phyloP scores from a whole-genome alignment of 2,329 filamentous ascomycete genomes.

The Mariannaea elegans region DNA sequence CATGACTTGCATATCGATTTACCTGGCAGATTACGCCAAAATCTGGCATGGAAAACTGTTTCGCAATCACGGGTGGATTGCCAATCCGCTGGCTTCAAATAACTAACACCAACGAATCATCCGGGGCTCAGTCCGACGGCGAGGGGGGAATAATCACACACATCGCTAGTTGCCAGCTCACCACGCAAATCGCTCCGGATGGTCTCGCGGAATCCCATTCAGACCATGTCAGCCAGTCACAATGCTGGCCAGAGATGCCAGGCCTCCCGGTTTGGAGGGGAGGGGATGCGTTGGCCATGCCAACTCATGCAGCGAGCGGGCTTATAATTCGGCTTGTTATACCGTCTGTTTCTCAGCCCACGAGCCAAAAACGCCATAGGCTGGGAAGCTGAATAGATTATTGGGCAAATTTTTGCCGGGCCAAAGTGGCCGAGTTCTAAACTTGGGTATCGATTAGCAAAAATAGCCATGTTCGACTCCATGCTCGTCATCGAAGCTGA shows the following conservation, averaged over 20 bases:
- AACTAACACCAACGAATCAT: background rate
- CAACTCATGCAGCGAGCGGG: constrained; percentile 34
- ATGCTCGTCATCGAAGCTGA: constrained; percentile 1
- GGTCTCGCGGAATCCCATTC: constrained; percentile 6
- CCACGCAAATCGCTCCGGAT: constrained; percentile 29
- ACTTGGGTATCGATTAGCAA: constrained; percentile 15
- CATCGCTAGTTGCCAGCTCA: constrained; percentile 35
- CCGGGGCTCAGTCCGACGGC: constrained; percentile 5
- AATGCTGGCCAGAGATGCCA: constrained; percentile 11
- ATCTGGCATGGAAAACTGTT: constrained; percentile 9
- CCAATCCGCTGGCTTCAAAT: constrained; percentile 1
- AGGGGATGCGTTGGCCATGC: constrained; percentile 41
- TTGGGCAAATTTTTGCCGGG: constrained; percentile 18
- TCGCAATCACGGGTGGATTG: background rate
- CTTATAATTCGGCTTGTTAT: constrained; percentile 12
- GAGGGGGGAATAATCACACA: background rate
- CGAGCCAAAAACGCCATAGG: constrained; percentile 8
- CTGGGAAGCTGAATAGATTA: constrained; percentile 1
- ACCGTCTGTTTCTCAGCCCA: background rate
- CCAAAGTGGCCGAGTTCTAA: background rate
- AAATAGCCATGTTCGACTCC: constrained; percentile 14
- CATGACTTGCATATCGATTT: constrained; percentile 17
- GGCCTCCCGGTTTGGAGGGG: constrained; percentile 29
- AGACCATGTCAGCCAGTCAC: constrained; percentile 24
- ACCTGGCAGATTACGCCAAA: constrained; percentile 12